phyloP scores from a whole-genome alignment of 305 asterid species.

The Fraxinus baroniana region DNA sequence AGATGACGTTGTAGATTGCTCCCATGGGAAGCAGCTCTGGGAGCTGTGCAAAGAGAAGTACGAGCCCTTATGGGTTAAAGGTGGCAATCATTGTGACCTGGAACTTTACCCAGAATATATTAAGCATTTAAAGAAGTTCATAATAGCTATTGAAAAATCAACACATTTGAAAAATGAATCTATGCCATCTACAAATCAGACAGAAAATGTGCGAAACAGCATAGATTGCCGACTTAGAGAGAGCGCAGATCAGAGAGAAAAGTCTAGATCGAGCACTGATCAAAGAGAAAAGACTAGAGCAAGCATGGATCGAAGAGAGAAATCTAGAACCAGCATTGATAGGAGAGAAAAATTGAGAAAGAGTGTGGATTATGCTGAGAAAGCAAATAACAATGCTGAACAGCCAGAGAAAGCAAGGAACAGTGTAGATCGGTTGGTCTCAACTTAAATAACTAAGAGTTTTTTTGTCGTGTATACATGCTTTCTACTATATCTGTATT shows the following conservation, averaged over 20 bases:
- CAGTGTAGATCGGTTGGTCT: constrained; percentile 91
- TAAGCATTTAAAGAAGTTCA: constrained; percentile 82
- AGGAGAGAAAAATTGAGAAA: constrained; percentile 65
- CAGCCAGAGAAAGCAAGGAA: constrained; percentile 82
- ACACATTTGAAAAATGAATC: constrained; percentile 48
- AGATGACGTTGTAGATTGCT: constrained; percentile 85
- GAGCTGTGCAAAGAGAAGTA: constrained; percentile 83
- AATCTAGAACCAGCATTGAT: constrained; percentile 63
- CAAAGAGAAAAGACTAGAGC: constrained; percentile 61
- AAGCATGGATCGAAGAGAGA: constrained; percentile 64
- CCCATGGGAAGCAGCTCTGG: constrained; percentile 91
- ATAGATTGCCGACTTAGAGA: constrained; percentile 73
- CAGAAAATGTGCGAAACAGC: constrained; percentile 55
- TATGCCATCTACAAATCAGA: constrained; percentile 38
- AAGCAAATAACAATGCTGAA: constrained; percentile 48
- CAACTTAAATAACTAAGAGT: constrained; percentile 30
- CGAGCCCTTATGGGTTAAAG: constrained; percentile 89
- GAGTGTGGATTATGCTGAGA: constrained; percentile 48
- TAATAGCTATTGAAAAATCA: constrained; percentile 72
- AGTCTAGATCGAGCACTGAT: constrained; percentile 73
- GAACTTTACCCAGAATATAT: constrained; percentile 90
- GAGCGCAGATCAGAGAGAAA: constrained; percentile 70
- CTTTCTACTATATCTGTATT: constrained; percentile 17
- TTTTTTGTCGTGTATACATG: constrained; percentile 22
- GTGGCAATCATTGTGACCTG: constrained; percentile 91